phyloP scores from a whole-genome alignment of 371 early-diverging fungal species.

The Lichtheimia ramosa region DNA sequence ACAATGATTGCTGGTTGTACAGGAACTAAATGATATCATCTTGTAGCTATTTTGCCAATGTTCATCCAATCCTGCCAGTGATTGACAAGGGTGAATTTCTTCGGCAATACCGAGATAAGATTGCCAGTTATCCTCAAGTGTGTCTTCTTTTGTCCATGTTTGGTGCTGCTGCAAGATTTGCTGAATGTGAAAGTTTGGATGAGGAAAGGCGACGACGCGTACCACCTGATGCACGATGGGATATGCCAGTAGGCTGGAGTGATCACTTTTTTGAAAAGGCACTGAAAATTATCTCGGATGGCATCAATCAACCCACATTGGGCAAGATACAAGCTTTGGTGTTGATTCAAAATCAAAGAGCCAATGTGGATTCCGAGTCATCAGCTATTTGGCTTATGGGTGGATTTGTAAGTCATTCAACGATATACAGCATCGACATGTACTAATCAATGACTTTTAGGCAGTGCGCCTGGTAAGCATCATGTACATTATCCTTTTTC shows the following conservation, averaged over 20 bases:
- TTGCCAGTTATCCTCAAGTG: conserved; percentile 40
- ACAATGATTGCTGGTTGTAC: background rate
- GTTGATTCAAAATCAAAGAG: conserved; percentile 43
- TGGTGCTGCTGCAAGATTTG: conserved; percentile 50
- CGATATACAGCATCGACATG: no score
- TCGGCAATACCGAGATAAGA: conserved; percentile 41
- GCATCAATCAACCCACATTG: conserved; percentile 27
- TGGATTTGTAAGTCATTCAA: conserved; percentile 21
- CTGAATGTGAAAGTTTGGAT: conserved; percentile 33
- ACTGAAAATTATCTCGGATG: conserved; percentile 24
- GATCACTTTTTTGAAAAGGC: conserved; percentile 49
- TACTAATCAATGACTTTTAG: background rate
- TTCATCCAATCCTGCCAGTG: conserved; percentile 49
- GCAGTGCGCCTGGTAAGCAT: background rate
- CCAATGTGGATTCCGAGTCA: conserved; percentile 43
- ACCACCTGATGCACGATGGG: conserved; percentile 39
- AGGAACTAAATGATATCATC: no score
- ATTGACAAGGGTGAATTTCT: conserved; percentile 43
- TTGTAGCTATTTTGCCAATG: conserved; percentile 44
- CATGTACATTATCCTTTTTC: background rate
- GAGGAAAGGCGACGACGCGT: conserved; percentile 6
- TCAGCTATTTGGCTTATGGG: conserved; percentile 45
- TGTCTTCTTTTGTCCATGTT: conserved; percentile 48
- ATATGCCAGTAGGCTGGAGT: conserved; percentile 45
- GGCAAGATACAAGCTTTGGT: conserved; percentile 47